phyloP scores from a whole-genome alignment of 805 yeast genomes.

The Middelhovenomyces tepae region DNA sequence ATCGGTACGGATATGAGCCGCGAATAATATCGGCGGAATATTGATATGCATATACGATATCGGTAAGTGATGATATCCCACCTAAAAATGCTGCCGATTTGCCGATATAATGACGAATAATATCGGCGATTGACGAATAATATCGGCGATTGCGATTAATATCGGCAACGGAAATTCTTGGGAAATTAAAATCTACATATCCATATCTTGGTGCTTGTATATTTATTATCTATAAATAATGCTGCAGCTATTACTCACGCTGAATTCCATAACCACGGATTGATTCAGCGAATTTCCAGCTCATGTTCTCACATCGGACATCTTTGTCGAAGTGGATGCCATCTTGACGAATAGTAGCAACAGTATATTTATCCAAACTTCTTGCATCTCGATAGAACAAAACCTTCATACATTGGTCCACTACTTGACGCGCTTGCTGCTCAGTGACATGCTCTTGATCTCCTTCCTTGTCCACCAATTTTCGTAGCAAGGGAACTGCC shows the following conservation, averaged over 20 bases:
- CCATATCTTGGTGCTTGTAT: no score
- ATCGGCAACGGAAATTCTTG: no score
- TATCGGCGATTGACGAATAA: neutral
- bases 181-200: no score
- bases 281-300: slow-evolving; percentile 84
- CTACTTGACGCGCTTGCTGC: slow-evolving; percentile 66
- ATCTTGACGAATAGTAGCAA: slow-evolving; percentile 61
- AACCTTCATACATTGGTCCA: slow-evolving; percentile 85
- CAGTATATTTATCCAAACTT: slow-evolving; percentile 73
- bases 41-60: no score
- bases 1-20: no score
- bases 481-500: slow-evolving; percentile 86
- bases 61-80: no score
- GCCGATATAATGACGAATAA: neutral
- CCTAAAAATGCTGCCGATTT: no score
- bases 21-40: no score
- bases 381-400: slow-evolving; percentile 95
- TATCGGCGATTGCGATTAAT: no score
- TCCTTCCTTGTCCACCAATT: slow-evolving; percentile 67
- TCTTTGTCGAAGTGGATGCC: slow-evolving; percentile 59
- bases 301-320: slow-evolving; percentile 62
- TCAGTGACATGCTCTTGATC: slow-evolving; percentile 64
- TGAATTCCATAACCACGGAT: slow-evolving; percentile 87
- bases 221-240: no score
- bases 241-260: slow-evolving; percentile 31